Evolutionary conservation across 257 asterid species (phyloP).

Genomic region (Solanum etuberosum): DNA sequence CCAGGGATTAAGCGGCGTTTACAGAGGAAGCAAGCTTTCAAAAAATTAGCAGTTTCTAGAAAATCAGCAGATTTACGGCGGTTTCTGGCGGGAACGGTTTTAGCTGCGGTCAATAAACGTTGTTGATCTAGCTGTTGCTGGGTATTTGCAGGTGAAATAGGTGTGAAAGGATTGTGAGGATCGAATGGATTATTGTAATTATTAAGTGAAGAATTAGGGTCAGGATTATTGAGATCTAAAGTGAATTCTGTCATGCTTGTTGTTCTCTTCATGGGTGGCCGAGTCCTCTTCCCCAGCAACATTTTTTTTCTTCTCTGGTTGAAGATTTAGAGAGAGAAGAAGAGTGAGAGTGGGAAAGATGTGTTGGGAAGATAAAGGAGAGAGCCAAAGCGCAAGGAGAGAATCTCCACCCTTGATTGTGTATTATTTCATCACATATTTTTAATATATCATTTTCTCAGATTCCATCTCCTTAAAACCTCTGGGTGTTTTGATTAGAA

Average conservation of each 20-base stretch:
- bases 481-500: too few species aligned
- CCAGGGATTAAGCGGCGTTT: constrained; percentile 3
- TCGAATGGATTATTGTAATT: background rate
- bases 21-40: constrained; percentile 7
- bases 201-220: background rate
- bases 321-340: background rate
- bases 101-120: background rate
- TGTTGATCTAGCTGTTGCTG: background rate
- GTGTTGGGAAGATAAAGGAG: background rate
- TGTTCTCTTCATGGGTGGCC: constrained; percentile 8
- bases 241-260: constrained; percentile 4
- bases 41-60: background rate
- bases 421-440: background rate
- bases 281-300: constrained; percentile 2
- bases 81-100: background rate
- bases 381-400: background rate
- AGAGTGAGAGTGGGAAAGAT: constrained; percentile 1
- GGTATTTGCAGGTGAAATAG: background rate
- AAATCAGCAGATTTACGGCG: constrained; percentile 2
- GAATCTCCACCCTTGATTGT: constrained; percentile 3
- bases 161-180: background rate
- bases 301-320: background rate
- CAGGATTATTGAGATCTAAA: background rate
- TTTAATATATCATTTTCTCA: background rate
- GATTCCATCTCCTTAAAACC: background rate